Base-by-base conservation (phyloP, 2,329 filamentous ascomycete genomes). In the Tolypocladium capitatum region DNA sequence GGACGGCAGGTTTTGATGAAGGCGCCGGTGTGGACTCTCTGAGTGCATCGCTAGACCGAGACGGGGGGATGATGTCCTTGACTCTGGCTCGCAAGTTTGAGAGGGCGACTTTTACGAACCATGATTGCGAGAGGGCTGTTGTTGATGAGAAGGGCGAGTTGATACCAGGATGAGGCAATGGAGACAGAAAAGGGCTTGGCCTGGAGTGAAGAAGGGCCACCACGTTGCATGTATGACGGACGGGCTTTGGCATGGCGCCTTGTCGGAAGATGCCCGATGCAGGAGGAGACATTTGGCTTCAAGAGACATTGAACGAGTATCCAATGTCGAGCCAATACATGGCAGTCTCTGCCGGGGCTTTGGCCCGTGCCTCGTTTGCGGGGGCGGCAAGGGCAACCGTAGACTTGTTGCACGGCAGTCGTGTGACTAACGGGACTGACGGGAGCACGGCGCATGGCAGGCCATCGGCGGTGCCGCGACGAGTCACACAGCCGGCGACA, bases 1-100 rank as follows among this genome's bases (percentile, higher is more conserved):
- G 84, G 84, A 21, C 77, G 84, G 50, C 86, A 86, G 64, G 81
- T 89, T 43, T 68, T 91, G 56, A 69, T 80, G 51, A 88, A 88
- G 68, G 83, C 86, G 20, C 84, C 85, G 14, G 81, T 90, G 31
- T 91, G 80, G 80, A 74, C 73, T 11, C 53, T 81, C 50, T 62
- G 52, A 56, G 43, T 14, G 38, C 34, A 16, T 18, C 14, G 18
- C 24, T 11, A 20, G n/a, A n/a, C 31, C 21, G 35, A 45, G 31
- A 28, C 24, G 43, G 32, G 31, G 16, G 2, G 27, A 44, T 10
- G 42, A 24, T 24, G 20, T 24, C 21, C 14, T 27, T 6, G 36
- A 40, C 21, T 27, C 21, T 40, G 21, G 36, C 21, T 5, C n/a
- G 36, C 36, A n/a, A 40, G 14, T 27, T 40, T 40, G 16, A 27